Conservation (phyloP, 805 yeast species). For the Ogataea corticis region DNA sequence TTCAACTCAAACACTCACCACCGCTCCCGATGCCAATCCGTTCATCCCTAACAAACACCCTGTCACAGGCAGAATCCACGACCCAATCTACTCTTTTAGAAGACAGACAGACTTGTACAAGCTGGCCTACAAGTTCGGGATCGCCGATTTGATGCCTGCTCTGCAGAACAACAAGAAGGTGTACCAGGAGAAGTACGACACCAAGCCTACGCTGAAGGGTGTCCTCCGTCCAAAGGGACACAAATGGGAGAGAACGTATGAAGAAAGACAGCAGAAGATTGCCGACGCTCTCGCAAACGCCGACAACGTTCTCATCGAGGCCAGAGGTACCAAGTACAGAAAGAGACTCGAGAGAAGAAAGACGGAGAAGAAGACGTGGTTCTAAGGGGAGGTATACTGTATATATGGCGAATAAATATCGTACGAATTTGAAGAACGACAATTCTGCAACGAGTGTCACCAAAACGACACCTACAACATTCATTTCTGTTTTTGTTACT, state of each 20-base stretch:
- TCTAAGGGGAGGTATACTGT: conserved; percentile 19
- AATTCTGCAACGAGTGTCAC: not conserved
- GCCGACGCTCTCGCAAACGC: conserved; percentile 63
- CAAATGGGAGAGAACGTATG: conserved; percentile 71
- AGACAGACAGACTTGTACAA: conserved; percentile 83
- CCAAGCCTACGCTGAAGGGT: conserved; percentile 73
- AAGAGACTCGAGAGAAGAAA: conserved; percentile 46
- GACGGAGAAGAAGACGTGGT: conserved; percentile 39
- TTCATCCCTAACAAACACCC: conserved; percentile 85
- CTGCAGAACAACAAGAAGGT: conserved; percentile 61
- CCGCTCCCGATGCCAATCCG: conserved; percentile 78
- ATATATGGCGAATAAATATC: conserved; percentile 4
- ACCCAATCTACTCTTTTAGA: conserved; percentile 76
- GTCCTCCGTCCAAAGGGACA: conserved; percentile 76
- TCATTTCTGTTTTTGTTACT: not conserved
- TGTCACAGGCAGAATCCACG: conserved; percentile 72
- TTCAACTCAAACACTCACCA: conserved; percentile 60
- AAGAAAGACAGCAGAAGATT: conserved; percentile 59
- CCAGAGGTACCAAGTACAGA: conserved; percentile 55
- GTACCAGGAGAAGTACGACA: conserved; percentile 73
- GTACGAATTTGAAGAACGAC: not conserved
- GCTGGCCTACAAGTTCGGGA: conserved; percentile 78
- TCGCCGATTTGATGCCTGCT: conserved; percentile 73
- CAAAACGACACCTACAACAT: no score
- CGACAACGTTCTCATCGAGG: conserved; percentile 66